Percentiles rank a stretch among this genome's conserved stretches.
Evolutionary conservation across 2,329 filamentous ascomycete species (phyloP).

Genomic region (Colletotrichum lindemuthianum): DNA sequence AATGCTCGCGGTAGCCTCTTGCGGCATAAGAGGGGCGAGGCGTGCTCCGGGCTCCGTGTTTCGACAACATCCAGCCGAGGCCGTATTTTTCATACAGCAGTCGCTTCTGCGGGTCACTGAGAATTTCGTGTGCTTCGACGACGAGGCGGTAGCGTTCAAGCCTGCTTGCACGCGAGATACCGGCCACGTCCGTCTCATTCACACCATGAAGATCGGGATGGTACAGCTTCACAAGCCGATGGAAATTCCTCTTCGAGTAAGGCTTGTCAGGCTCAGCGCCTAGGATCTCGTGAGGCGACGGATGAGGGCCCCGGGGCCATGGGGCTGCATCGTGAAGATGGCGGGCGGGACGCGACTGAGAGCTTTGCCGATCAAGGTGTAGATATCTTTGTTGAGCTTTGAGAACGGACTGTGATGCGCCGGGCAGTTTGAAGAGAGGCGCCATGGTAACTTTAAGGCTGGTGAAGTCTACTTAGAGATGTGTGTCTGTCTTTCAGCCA

Average conservation of each 20-base stretch:
- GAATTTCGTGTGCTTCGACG: slow-evolving; percentile 34
- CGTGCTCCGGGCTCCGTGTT: background rate
- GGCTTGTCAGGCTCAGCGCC: background rate
- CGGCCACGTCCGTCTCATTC: background rate
- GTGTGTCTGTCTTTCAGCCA: background rate
- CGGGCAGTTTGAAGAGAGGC: background rate
- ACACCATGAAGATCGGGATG: slow-evolving; percentile 35
- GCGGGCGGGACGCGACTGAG: background rate
- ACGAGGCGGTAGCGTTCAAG: slow-evolving; percentile 36
- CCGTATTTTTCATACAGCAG: slow-evolving; percentile 30
- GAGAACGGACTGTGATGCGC: slow-evolving; percentile 1
- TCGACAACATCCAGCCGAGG: slow-evolving; percentile 20
- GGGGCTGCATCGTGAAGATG: background rate
- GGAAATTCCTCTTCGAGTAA: slow-evolving; percentile 36
- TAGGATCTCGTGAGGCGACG: slow-evolving; percentile 37
- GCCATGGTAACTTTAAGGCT: background rate
- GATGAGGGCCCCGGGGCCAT: slow-evolving; percentile 31
- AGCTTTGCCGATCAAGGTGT: background rate
- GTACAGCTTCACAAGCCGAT: slow-evolving; percentile 37
- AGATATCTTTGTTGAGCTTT: slow-evolving; percentile 2
- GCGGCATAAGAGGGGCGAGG: background rate
- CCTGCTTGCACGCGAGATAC: background rate
- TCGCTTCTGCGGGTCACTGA: slow-evolving; percentile 30
- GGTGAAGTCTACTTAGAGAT: no score
- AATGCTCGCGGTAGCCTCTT: background rate